phyloP scores from a whole-genome alignment of 768 basidiomycete species.

The Dioszegia hungarica region DNA sequence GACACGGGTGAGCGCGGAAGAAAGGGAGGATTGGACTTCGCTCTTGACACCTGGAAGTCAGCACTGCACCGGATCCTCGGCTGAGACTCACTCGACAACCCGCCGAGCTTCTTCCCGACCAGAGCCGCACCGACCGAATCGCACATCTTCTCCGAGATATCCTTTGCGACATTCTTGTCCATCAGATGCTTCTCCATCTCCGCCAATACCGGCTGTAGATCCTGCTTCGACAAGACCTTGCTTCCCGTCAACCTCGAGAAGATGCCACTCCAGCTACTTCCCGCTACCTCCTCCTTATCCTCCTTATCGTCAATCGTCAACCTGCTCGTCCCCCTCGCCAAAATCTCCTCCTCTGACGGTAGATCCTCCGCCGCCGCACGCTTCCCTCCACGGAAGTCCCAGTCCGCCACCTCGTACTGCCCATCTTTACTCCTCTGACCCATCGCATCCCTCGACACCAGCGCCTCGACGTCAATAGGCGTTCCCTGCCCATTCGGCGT shows the following conservation, averaged over 20 bases:
- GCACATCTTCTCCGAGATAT: conserved; percentile 90
- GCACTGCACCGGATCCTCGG: too few species aligned
- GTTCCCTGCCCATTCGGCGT: conserved; percentile 2
- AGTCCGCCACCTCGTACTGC: conserved; percentile 71
- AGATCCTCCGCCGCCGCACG: conserved; percentile 48
- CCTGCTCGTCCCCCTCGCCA: conserved; percentile 28
- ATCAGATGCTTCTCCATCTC: conserved; percentile 97
- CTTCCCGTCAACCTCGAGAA: conserved; percentile 78
- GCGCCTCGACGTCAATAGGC: conserved; percentile 47
- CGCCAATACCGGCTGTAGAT: conserved; percentile 79
- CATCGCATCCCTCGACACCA: conserved; percentile 54
- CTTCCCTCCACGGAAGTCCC: conserved; percentile 64
- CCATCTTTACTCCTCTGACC: conserved; percentile 69
- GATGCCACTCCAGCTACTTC: conserved; percentile 63
- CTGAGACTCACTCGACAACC: conserved; percentile 81
- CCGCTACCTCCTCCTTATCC: conserved; percentile 38
- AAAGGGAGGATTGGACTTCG: conserved; percentile 76
- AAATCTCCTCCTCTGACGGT: conserved; percentile 46
- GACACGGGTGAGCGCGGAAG: conserved; percentile 81
- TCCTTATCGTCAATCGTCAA: conserved; percentile 13
- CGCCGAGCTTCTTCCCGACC: conserved; percentile 82
- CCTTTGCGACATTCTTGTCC: conserved; percentile 97
- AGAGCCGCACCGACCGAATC: conserved; percentile 87
- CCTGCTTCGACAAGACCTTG: conserved; percentile 72
- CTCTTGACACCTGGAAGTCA: conserved; percentile 66